Conservation (phyloP, 2,329 filamentous ascomycete species). For the Balansia obtecta region DNA sequence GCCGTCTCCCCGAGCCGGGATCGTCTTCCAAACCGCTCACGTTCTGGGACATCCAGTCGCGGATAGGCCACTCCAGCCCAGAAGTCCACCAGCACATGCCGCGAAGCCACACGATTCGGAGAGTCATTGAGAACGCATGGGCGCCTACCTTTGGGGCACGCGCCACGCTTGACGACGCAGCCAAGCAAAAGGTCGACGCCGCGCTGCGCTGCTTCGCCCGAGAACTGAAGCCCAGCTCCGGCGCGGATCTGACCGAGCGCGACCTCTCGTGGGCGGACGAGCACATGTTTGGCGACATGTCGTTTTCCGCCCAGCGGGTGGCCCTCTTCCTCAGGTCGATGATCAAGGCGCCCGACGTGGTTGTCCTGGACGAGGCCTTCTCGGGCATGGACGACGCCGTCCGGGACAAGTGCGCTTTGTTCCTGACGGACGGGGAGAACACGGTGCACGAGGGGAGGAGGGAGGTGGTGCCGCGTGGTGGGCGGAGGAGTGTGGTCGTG, state of each 20-base stretch:
- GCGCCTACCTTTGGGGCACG: slow-evolving; percentile 71
- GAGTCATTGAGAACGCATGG: slow-evolving; percentile 76
- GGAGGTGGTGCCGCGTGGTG: slow-evolving; percentile 21
- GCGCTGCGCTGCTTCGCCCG: slow-evolving; percentile 64
- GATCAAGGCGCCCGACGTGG: slow-evolving; percentile 67
- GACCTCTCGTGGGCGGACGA: slow-evolving; percentile 52
- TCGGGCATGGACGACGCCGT: slow-evolving; percentile 72
- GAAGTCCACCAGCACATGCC: slow-evolving; percentile 94
- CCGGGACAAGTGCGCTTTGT: slow-evolving; percentile 76
- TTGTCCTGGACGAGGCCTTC: slow-evolving; percentile 81
- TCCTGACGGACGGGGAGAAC: slow-evolving; percentile 55
- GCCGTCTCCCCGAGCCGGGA: slow-evolving; percentile 63
- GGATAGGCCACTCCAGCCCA: slow-evolving; percentile 85
- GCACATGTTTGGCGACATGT: slow-evolving; percentile 57
- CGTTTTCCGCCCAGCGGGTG: slow-evolving; percentile 74
- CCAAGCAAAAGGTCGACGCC: slow-evolving; percentile 50
- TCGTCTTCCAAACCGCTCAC: slow-evolving; percentile 59
- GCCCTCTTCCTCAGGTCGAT: slow-evolving; percentile 73
- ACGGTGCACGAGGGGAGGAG: slow-evolving; percentile 26
- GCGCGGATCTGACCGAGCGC: slow-evolving; percentile 10
- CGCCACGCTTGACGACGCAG: slow-evolving; percentile 48
- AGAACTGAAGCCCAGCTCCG: slow-evolving; percentile 53
- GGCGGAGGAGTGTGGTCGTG: slow-evolving; percentile 34
- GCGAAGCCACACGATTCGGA: slow-evolving; percentile 56
- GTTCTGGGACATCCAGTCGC: slow-evolving; percentile 82